Percentiles rank a stretch among this genome's conserved stretches.
Evolutionary conservation across 169 alveolate genomes (phyloP).

Genomic region (Ichthyophthirius multifiliis): DNA sequence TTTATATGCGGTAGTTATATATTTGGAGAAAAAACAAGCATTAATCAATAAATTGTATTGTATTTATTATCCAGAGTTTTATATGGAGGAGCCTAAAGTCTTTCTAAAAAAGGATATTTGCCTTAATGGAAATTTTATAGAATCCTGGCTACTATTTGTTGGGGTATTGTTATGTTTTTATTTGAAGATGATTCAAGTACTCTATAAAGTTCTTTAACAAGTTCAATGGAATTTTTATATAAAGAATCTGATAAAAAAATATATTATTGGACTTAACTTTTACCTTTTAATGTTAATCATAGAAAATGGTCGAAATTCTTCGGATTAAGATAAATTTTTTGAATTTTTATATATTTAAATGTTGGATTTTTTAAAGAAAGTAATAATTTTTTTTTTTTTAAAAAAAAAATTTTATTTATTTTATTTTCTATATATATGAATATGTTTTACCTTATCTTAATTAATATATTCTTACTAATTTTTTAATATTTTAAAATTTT

Average conservation of each 20-base stretch:
- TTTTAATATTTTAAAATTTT: no score
- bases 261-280: conserved; percentile 39
- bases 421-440: no score
- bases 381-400: no score
- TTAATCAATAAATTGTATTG: conserved; percentile 46
- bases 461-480: no score
- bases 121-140: conserved; percentile 49
- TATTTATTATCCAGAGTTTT: conserved; percentile 52
- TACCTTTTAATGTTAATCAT: conserved; percentile 56
- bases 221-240: conserved; percentile 61
- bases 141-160: conserved; percentile 33
- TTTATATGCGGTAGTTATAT: conserved; percentile 39
- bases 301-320: no score
- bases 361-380: no score
- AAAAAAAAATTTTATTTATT: no score
- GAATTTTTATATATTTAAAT: no score
- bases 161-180: conserved; percentile 71
- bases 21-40: conserved; percentile 41
- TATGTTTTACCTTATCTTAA: no score
- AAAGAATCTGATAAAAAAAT: conserved; percentile 50
- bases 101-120: conserved; percentile 24
- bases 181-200: conserved; percentile 57
- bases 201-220: conserved; percentile 47
- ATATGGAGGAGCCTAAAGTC: conserved; percentile 35
- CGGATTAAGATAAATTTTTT: no score